Evolutionary conservation across 2,329 filamentous ascomycete species (phyloP).

Genomic region (Sporothrix brasiliensis): DNA sequence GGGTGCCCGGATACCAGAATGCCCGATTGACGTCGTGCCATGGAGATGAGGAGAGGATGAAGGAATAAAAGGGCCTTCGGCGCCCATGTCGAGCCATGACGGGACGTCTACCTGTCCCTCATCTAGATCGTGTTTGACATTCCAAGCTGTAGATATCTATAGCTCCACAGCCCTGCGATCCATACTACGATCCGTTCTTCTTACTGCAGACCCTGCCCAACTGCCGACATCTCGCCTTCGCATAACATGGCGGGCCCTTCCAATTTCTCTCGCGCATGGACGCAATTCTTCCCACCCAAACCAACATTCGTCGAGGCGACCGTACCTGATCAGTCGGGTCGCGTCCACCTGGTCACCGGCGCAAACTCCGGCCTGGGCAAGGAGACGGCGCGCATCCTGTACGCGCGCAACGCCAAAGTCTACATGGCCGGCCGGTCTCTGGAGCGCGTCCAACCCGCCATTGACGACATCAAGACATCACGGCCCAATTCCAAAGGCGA

Average conservation of each 20-base stretch:
- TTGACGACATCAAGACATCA: slow-evolving; percentile 45
- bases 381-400: slow-evolving; percentile 55
- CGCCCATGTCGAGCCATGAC: not conserved
- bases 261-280: slow-evolving; percentile 17
- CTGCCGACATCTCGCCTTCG: no score
- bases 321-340: slow-evolving; percentile 19
- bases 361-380: slow-evolving; percentile 47
- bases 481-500: slow-evolving; percentile 41
- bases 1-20: no score
- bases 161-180: not conserved
- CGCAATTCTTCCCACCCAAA: slow-evolving; percentile 25
- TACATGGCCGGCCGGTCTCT: slow-evolving; percentile 53
- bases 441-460: slow-evolving; percentile 46
- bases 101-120: not conserved
- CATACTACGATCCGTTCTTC: not conserved
- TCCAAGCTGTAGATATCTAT: not conserved
- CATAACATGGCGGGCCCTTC: not conserved
- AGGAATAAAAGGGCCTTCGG: not conserved
- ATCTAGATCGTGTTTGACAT: not conserved
- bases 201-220: not conserved
- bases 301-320: not conserved
- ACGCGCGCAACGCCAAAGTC: slow-evolving; percentile 53
- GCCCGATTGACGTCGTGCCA: not conserved
- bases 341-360: slow-evolving; percentile 51
- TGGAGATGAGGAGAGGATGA: not conserved